phyloP scores from a whole-genome alignment of 129 eudicot species.

The Pseudognaphalium luteoalbum region DNA sequence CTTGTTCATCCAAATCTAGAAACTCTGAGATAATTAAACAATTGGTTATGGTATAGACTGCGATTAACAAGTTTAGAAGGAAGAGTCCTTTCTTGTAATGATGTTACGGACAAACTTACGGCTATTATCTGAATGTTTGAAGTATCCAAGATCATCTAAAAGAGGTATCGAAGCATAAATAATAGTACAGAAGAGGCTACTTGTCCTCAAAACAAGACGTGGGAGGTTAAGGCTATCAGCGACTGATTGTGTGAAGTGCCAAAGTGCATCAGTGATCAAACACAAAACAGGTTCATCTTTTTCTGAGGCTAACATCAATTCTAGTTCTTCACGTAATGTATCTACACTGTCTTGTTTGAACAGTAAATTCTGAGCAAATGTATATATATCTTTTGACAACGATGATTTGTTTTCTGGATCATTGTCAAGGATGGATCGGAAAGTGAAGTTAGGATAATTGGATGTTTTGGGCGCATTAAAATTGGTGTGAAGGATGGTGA shows the following conservation, averaged over 20 bases:
- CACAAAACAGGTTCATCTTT: constrained; percentile 36
- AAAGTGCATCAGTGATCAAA: constrained; percentile 53
- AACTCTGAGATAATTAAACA: constrained; percentile 5
- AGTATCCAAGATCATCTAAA: constrained; percentile 35
- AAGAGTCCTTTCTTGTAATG: neutral
- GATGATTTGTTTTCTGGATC: constrained; percentile 5
- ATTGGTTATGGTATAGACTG: neutral
- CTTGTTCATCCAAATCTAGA: constrained; percentile 30
- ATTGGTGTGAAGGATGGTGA: constrained; percentile 54
- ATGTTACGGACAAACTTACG: neutral
- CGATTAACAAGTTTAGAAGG: neutral
- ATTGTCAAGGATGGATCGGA: constrained; percentile 37
- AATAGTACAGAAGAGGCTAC: constrained; percentile 35
- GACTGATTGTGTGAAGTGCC: constrained; percentile 38
- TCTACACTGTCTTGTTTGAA: constrained; percentile 36
- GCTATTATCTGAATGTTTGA: neutral
- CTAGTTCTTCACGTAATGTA: constrained; percentile 30
- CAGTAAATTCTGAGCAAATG: constrained; percentile 2
- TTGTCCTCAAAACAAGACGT: constrained; percentile 47
- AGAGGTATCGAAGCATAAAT: constrained; percentile 31
- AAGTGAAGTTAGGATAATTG: constrained; percentile 47
- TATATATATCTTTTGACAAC: no score
- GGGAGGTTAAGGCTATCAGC: constrained; percentile 44
- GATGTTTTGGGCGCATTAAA: constrained; percentile 48
- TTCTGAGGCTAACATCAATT: constrained; percentile 20